Conservation (phyloP, 148 eudicot genomes). For the Heliosperma pusillum region DNA sequence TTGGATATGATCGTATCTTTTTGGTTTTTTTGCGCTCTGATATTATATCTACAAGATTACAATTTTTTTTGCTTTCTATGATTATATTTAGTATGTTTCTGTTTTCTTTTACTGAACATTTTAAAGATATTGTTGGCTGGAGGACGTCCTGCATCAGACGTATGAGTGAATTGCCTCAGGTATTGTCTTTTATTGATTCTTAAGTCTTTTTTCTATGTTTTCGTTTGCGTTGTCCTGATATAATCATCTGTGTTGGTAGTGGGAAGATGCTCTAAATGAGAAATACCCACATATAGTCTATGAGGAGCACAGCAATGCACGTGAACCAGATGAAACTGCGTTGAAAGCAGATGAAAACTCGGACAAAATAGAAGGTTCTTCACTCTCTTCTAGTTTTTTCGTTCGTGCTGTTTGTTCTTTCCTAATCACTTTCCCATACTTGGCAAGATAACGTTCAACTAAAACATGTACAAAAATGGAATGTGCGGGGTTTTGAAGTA, state of each 20-base stretch:
- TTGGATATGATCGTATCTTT: slow-evolving; percentile 94
- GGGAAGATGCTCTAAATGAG: slow-evolving; percentile 50
- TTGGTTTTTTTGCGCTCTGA: slow-evolving; percentile 19
- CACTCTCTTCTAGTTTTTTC: not conserved
- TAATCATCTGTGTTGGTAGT: slow-evolving; percentile 22
- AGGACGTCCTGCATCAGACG: slow-evolving; percentile 92
- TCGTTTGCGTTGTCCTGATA: slow-evolving; percentile 21
- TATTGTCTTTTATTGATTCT: slow-evolving; percentile 27
- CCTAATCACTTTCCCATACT: not conserved
- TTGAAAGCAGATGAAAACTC: slow-evolving; percentile 29
- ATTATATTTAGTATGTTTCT: slow-evolving; percentile 1
- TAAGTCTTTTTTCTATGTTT: not conserved
- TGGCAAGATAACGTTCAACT: not conserved
- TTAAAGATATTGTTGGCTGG: slow-evolving; percentile 93
- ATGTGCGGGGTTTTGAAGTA: not conserved
- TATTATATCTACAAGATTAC: not conserved
- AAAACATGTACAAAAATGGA: slow-evolving; percentile 10
- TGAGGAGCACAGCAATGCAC: slow-evolving; percentile 33
- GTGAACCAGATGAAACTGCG: slow-evolving; percentile 25
- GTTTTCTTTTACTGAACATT: slow-evolving; percentile 37
- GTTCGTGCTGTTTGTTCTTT: not conserved
- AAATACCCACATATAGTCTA: slow-evolving; percentile 47
- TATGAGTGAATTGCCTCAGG: slow-evolving; percentile 83
- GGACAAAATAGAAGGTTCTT: slow-evolving; percentile 60
- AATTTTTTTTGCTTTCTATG: not conserved